Evolutionary conservation across 345 rosid genomes (phyloP), one percentile per base, ranked within the genome.

Genomic region (Excoecaria cochinchinensis): DNA sequence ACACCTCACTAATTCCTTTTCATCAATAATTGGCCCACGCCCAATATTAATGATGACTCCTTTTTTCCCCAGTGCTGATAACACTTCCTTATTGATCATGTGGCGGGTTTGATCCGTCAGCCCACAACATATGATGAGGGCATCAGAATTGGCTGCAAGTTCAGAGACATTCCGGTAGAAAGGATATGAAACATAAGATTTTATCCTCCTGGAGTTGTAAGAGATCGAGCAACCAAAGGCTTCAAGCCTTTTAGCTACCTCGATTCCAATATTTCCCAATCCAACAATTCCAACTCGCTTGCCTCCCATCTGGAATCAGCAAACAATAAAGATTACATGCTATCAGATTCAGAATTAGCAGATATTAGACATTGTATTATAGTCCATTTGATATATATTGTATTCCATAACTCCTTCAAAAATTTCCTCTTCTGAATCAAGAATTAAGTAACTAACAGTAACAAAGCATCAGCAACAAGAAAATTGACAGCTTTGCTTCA

Each of bases 1-100:
- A 65, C 83, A 84, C 72, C 81, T 80, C 11, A 90, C 92, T 80
- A 90, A 67, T 77, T 90, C 98, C 79, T 86, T 79, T 79, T 90
- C 91, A 7, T 90, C 88, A 14, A 88, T 38, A 64, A 90, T 81
- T 4, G 81, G 62, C 17, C 91, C 91, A 5, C 91, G 91, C 0
- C 91, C 94, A 2, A 88, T 78, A 22, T 90, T 90, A 53, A 90
- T 74, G 14, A 88, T 76, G 24, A 88, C 84, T 53, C 90, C 90
- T 56, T 39, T 67, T 65, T 80, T 83, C 47, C 90, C 89, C 63
- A 88, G 22, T 11, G 84, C 80, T 6, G 71, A 55, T 82, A 90
- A 74, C 31, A 88, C 89, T 48, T 85, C 84, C 68, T 75, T 80
- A 64, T 85, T 71, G 65, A 90, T 61, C 11, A 88, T 46, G 78